Percentiles rank a stretch among this genome's conserved stretches.
phyloP scores from a whole-genome alignment of 140 eudicot species.

The Senecio squalidus region DNA sequence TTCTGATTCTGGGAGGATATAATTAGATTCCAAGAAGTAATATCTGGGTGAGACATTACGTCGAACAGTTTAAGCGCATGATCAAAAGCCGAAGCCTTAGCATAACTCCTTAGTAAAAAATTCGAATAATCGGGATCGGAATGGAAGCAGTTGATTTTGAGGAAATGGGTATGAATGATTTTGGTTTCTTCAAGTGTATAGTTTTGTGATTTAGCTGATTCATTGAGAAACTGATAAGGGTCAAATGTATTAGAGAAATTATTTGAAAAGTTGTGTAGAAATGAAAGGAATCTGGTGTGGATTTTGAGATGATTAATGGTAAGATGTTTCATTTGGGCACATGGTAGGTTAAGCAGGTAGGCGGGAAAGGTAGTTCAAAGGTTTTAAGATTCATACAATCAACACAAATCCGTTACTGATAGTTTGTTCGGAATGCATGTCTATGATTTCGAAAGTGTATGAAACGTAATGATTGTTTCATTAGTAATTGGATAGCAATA shows the following conservation, averaged over 20 bases:
- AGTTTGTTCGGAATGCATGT: too few relatives aligned
- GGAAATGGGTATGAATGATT: constrained; percentile 47
- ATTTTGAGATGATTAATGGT: constrained; percentile 5
- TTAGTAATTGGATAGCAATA: too few relatives aligned
- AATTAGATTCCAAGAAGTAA: constrained; percentile 65
- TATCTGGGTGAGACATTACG: constrained; percentile 42
- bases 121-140: constrained; percentile 29
- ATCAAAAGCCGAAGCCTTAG: constrained; percentile 25
- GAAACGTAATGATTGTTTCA: too few relatives aligned
- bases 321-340: constrained; percentile 39
- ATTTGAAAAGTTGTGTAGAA: constrained; percentile 16
- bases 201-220: constrained; percentile 30
- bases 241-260: constrained; percentile 6
- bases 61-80: constrained; percentile 63
- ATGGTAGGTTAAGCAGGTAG: too few relatives aligned
- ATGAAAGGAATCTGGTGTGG: constrained; percentile 29
- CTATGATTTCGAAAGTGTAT: too few relatives aligned
- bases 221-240: constrained; percentile 39
- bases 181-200: constrained; percentile 34
- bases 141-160: constrained; percentile 24
- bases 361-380: background rate
- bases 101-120: constrained; percentile 34
- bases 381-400: too few relatives aligned
- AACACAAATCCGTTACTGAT: too few relatives aligned
- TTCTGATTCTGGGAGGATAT: constrained; percentile 49